Evolutionary conservation across 2,329 filamentous ascomycete species (phyloP).

Genomic region (Botrytis pseudocinerea): DNA sequence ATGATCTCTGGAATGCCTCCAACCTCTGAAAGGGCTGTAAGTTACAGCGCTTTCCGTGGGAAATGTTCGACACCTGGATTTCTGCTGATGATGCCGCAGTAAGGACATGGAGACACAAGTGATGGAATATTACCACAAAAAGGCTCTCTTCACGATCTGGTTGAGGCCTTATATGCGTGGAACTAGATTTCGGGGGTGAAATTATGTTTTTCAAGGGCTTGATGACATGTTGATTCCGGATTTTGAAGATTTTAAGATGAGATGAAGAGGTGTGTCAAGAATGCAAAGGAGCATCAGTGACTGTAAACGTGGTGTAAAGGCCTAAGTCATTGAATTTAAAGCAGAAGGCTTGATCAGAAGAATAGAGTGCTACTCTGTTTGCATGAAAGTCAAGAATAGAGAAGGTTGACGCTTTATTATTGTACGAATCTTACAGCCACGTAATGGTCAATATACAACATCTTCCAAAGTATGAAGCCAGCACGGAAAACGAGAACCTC

Average conservation of each 20-base stretch:
- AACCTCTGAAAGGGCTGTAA: conserved; percentile 20
- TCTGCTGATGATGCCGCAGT: background rate
- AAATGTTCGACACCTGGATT: background rate
- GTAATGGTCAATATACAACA: background rate
- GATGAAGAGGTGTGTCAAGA: background rate
- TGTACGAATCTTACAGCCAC: background rate
- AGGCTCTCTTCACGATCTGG: background rate
- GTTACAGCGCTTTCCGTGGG: conserved; percentile 37
- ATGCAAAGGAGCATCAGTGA: background rate
- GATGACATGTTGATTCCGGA: background rate
- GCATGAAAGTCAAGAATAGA: background rate
- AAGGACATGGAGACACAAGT: background rate
- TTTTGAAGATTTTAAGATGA: background rate
- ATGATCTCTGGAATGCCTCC: conserved; percentile 34
- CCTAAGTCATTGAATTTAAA: no score
- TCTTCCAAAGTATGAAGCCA: background rate
- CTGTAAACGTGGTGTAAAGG: no score
- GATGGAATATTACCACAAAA: background rate
- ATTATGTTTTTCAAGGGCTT: background rate
- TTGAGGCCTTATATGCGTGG: background rate
- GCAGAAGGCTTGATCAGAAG: no score
- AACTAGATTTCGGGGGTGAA: background rate
- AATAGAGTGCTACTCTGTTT: no score
- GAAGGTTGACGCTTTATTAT: background rate
- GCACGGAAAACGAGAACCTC: background rate